Evolutionary conservation across 495 filamentous ascomycete genomes (phyloP).

Genomic region (Collariella sp.): DNA sequence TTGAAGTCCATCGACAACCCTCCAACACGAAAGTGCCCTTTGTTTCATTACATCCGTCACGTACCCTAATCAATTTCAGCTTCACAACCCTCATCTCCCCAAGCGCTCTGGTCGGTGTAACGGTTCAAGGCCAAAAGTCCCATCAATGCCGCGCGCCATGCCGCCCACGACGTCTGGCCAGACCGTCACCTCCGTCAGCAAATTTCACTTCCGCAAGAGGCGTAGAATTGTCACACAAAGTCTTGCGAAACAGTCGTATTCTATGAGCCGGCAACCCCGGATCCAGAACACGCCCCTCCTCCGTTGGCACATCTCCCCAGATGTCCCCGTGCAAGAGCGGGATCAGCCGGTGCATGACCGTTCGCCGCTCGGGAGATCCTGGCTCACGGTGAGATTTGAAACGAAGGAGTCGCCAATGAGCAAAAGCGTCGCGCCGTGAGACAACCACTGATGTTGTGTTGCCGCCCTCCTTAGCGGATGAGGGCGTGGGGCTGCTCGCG

Average conservation of each 20-base stretch:
- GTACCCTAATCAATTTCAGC: constrained; percentile 6
- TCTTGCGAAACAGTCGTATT: too few species aligned
- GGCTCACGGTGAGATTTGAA: too few species aligned
- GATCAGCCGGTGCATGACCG: constrained; percentile 13
- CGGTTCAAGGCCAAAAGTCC: constrained; percentile 4
- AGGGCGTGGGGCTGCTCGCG: constrained; percentile 4
- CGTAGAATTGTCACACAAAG: too few species aligned
- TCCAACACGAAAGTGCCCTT: neutral
- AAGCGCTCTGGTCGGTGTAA: constrained; percentile 2
- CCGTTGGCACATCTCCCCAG: neutral
- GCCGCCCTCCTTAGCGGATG: neutral
- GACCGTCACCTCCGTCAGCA: too few species aligned
- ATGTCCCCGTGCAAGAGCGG: constrained; percentile 16
- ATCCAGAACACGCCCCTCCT: too few species aligned
- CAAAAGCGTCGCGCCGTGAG: constrained; percentile 16
- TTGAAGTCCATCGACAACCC: neutral
- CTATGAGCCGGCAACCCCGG: too few species aligned
- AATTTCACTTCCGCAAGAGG: too few species aligned
- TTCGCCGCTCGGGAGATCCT: constrained; percentile 2
- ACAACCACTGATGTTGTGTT: constrained; percentile 3
- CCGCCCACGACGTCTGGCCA: neutral
- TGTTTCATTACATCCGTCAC: constrained; percentile 15
- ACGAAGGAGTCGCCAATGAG: constrained; percentile 21
- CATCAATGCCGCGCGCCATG: constrained; percentile 4
- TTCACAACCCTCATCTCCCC: constrained; percentile 19